Base-by-base conservation (phyloP, 2,329 filamentous ascomycete genomes). In the Drechslerella dactyloides region DNA sequence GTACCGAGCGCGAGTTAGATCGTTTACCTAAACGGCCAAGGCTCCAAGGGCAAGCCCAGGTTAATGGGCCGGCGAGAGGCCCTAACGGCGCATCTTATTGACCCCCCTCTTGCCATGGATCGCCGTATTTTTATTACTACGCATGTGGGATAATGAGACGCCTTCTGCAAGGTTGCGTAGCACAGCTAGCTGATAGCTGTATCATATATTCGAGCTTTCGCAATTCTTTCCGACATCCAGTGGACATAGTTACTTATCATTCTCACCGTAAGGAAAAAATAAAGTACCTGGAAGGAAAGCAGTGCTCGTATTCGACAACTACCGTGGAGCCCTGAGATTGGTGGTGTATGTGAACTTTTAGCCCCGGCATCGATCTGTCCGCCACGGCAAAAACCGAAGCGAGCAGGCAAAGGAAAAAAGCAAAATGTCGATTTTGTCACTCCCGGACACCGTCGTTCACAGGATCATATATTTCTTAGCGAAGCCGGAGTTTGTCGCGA, bases 131-230 rank as follows among this genome's bases (percentile, higher is more conserved):
- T 54, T 53, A 72, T 65, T 72, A 65, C 59, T 64, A 64, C 59
- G 61, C 48, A 54, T 60, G 68, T 72, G 60, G 68, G 60, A 65
- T 48, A 53, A 30, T 7, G 57, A 57, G 60, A 24, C 42, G 24
- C 21, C 60, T 46, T 55, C 54, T 57, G 58, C 50, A 60, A 70
- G 54, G 48, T 60, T 64, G 27, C 27, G 27, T 33, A 33, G 65
- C 65, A 63, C 64, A 40, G 46, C 27, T 52, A 52, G 55, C 64
- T 53, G 53, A 57, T 65, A 65, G 44, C 11, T 19, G 44, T 64
- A 72, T 61, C 60, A 72, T 72, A 72, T 65, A 65, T 65, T 72
- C 68, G 57, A 65, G 55, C 60, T 57, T 72, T 72, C 60, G 68
- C 68, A 72, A 72, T 65, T 65, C 60, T 46, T 60, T 62, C 44